These are phyloP conservation scores for Collariella sp. DNA, from an alignment of 495 filamentous ascomycete species.

Conservation along the genomic window DNA sequence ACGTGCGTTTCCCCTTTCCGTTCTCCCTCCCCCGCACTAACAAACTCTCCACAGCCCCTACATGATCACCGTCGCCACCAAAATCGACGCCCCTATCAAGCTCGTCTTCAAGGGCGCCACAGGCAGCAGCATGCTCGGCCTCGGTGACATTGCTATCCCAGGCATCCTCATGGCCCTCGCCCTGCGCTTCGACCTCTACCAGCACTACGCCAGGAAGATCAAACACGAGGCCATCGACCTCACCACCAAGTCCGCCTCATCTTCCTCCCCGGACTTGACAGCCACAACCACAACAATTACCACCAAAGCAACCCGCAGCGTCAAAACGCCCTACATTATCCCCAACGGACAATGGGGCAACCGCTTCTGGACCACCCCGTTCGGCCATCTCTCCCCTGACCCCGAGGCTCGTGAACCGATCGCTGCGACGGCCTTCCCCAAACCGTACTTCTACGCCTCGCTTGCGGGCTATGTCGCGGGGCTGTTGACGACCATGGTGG, in stretches of 20 bases:
- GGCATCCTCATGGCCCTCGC: slow-evolving; percentile 85
- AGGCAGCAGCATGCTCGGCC: slow-evolving; percentile 73
- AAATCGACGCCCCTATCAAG: slow-evolving; percentile 88
- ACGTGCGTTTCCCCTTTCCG: slow-evolving; percentile 45
- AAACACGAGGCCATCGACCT: slow-evolving; percentile 31
- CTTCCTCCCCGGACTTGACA: background rate
- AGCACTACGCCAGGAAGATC: slow-evolving; percentile 56
- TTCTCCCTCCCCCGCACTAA: background rate
- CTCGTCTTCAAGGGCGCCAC: slow-evolving; percentile 70
- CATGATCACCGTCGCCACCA: slow-evolving; percentile 92
- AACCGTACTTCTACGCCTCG: slow-evolving; percentile 78
- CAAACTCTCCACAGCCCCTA: slow-evolving; percentile 45
- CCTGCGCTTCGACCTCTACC: slow-evolving; percentile 81
- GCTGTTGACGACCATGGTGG: slow-evolving; percentile 67
- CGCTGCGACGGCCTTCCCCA: slow-evolving; percentile 55
- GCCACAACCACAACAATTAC: slow-evolving; percentile 27
- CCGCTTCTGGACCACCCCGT: slow-evolving; percentile 63
- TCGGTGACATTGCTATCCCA: slow-evolving; percentile 91
- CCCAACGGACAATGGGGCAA: slow-evolving; percentile 72
- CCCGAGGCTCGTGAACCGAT: slow-evolving; percentile 36
- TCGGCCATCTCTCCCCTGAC: slow-evolving; percentile 22
- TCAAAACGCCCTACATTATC: slow-evolving; percentile 49
- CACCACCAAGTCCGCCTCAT: slow-evolving; percentile 14
- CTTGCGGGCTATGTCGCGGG: slow-evolving; percentile 70
- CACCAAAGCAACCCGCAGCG: slow-evolving; percentile 24